phyloP scores from a whole-genome alignment of 2,329 filamentous ascomycete genomes.

The Colletotrichum gloeosporioides region DNA sequence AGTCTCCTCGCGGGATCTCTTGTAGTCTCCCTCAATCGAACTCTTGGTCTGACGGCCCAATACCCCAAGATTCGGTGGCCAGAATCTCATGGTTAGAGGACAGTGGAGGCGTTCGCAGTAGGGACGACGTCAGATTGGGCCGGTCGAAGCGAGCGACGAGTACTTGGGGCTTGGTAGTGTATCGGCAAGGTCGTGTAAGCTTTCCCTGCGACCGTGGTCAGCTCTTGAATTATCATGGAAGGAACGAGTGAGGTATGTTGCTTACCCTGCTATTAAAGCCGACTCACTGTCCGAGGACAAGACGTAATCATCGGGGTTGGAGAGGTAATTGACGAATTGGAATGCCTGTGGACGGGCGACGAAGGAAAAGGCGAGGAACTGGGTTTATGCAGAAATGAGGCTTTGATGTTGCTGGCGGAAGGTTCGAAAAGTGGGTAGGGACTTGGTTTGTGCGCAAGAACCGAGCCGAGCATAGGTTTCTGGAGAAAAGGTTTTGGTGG shows the following conservation, averaged over 20 bases:
- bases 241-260: not conserved
- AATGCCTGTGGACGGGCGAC: not conserved
- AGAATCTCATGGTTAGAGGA: not conserved
- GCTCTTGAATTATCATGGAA: not conserved
- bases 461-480: too few species aligned
- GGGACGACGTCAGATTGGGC: not conserved
- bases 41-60: not conserved
- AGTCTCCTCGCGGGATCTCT: not conserved
- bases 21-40: not conserved
- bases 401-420: not conserved
- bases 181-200: not conserved
- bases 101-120: not conserved
- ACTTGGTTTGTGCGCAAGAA: too few species aligned
- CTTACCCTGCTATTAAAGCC: not conserved
- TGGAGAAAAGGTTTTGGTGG: not conserved
- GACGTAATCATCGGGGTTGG: not conserved
- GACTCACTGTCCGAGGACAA: not conserved
- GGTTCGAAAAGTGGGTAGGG: not conserved
- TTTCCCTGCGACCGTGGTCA: not conserved
- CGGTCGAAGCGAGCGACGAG: not conserved
- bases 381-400: not conserved
- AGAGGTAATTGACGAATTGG: not conserved
- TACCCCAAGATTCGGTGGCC: not conserved
- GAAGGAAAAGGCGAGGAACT: not conserved
- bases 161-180: not conserved